These are phyloP conservation scores for Amauroascus niger DNA, from an alignment of 2,329 filamentous ascomycete species.

Conservation along the genomic window DNA sequence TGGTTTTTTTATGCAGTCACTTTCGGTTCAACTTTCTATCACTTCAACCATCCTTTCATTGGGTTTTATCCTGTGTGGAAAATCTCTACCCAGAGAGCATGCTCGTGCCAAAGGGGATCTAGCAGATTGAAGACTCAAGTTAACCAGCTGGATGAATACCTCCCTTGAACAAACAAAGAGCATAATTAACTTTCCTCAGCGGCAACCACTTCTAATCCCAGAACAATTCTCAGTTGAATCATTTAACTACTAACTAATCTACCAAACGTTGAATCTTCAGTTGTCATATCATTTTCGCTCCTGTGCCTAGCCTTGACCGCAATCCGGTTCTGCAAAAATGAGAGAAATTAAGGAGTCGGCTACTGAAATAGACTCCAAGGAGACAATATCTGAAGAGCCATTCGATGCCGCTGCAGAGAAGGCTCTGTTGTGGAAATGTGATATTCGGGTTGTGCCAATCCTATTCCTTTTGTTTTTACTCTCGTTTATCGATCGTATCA, in stretches of 20 bases:
- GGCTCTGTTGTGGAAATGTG: conserved; percentile 40
- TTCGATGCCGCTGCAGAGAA: conserved; percentile 28
- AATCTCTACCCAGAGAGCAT: not conserved
- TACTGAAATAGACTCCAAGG: conserved; percentile 20
- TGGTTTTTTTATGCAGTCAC: not conserved
- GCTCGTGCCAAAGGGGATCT: not conserved
- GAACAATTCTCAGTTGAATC: too few relatives aligned
- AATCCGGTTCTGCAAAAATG: not conserved
- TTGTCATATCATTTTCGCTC: not conserved
- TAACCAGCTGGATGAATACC: too few relatives aligned
- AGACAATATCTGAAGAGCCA: conserved; percentile 16
- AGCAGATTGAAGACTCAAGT: not conserved
- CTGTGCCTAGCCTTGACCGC: not conserved
- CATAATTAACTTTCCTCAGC: too few relatives aligned
- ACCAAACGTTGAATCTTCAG: too few relatives aligned
- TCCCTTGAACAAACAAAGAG: too few relatives aligned
- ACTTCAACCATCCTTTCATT: not conserved
- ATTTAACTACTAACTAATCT: too few relatives aligned
- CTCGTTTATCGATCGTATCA: conserved; percentile 40
- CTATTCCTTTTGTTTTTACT: conserved; percentile 40
- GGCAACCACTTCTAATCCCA: too few relatives aligned
- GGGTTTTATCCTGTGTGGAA: not conserved
- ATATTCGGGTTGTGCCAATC: conserved; percentile 41
- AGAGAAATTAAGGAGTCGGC: conserved; percentile 6
- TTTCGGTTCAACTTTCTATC: not conserved